phyloP scores from a whole-genome alignment of 495 filamentous ascomycete species.

The Aspergillus bertholletiae region DNA sequence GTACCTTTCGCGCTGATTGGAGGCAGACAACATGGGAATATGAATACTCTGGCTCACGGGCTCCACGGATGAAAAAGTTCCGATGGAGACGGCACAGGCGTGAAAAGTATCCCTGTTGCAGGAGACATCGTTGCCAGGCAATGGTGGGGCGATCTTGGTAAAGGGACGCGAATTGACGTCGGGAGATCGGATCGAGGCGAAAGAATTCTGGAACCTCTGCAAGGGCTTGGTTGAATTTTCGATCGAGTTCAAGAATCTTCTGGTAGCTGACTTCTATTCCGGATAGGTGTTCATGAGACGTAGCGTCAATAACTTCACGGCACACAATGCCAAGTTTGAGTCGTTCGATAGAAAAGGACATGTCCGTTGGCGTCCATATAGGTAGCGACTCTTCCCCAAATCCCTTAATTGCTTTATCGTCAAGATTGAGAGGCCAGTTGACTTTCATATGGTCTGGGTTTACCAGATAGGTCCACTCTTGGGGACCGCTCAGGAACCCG shows the following conservation, averaged over 20 bases:
- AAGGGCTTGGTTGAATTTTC: slow-evolving; percentile 28
- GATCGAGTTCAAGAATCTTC: slow-evolving; percentile 32
- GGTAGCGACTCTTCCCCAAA: neutral
- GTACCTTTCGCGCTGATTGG: slow-evolving; percentile 41
- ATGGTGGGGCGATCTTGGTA: slow-evolving; percentile 34
- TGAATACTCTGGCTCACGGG: slow-evolving; percentile 36
- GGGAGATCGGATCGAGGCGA: slow-evolving; percentile 30
- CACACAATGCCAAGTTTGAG: slow-evolving; percentile 38
- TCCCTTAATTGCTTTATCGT: slow-evolving; percentile 20
- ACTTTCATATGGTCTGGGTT: slow-evolving; percentile 43
- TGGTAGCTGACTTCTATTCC: slow-evolving; percentile 33
- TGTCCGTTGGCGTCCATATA: slow-evolving; percentile 31
- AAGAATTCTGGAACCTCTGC: slow-evolving; percentile 29
- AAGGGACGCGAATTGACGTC: slow-evolving; percentile 26
- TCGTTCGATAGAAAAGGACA: slow-evolving; percentile 42
- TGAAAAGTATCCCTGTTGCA: slow-evolving; percentile 40
- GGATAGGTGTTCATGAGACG: slow-evolving; percentile 24
- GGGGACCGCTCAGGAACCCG: slow-evolving; percentile 41
- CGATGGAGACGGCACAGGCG: slow-evolving; percentile 44
- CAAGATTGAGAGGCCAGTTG: slow-evolving; percentile 31
- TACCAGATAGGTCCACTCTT: slow-evolving; percentile 47
- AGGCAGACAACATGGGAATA: slow-evolving; percentile 44
- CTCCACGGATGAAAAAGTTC: slow-evolving; percentile 36
- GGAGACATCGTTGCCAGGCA: slow-evolving; percentile 36
- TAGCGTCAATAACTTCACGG: slow-evolving; percentile 38